Percentiles rank a stretch among this genome's conserved stretches.
These are phyloP conservation scores for Phanerochaete sordida DNA, from an alignment of 768 basidiomycete genomes.

Conservation along the genomic window DNA sequence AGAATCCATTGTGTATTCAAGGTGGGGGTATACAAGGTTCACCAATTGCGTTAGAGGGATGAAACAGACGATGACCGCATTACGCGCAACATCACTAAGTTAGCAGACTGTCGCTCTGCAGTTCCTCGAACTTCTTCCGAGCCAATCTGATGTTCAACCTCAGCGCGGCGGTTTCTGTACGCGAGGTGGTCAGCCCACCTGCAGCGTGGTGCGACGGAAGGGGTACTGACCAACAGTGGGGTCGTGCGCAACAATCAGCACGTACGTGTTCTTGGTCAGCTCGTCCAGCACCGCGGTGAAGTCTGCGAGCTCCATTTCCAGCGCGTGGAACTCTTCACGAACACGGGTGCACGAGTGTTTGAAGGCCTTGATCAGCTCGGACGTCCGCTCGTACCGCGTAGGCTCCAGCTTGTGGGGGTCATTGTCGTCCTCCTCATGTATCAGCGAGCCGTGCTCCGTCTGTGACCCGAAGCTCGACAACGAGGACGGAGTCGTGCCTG, in stretches of 20 bases:
- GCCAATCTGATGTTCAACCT: constrained; percentile 87
- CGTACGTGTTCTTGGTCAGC: constrained; percentile 90
- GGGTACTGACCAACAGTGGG: constrained; percentile 71
- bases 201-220: neutral
- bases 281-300: constrained; percentile 91
- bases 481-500: constrained; percentile 17
- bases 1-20: neutral
- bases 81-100: neutral
- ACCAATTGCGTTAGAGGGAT: neutral
- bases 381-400: constrained; percentile 81
- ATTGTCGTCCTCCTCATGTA: constrained; percentile 10
- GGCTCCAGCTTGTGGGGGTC: constrained; percentile 50
- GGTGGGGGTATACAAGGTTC: neutral
- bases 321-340: constrained; percentile 78
- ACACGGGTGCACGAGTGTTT: constrained; percentile 87
- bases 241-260: constrained; percentile 86
- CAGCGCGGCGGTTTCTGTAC: constrained; percentile 80
- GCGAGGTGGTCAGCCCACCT: neutral
- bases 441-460: neutral
- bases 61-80: neutral
- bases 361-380: constrained; percentile 94
- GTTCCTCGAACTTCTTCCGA: constrained; percentile 83
- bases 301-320: constrained; percentile 82
- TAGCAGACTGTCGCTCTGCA: constrained; percentile 68
- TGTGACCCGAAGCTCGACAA: constrained; percentile 6